Conservation (phyloP, 2,329 filamentous ascomycete genomes). For the Arthroderma uncinatum region DNA sequence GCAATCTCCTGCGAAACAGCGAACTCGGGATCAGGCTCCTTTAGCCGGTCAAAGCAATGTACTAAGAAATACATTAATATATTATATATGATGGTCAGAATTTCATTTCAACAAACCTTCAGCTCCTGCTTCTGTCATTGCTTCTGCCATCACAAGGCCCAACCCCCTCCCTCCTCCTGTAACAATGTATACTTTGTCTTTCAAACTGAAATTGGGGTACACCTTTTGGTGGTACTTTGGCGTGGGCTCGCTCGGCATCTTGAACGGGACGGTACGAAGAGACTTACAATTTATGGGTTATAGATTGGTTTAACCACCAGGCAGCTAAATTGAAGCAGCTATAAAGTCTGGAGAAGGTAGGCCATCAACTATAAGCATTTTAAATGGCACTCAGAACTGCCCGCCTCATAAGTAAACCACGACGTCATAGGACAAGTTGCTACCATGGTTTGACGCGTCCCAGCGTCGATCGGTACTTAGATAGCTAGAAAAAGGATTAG, state of each 20-base stretch:
- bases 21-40: constrained; percentile 37
- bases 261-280: not conserved
- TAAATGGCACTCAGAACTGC: not conserved
- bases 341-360: not conserved
- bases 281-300: not conserved
- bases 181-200: constrained; percentile 32
- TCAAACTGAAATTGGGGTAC: constrained; percentile 39
- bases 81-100: not conserved
- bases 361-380: not conserved
- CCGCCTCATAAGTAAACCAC: not conserved
- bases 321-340: not conserved
- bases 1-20: constrained; percentile 21
- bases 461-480: too few species aligned
- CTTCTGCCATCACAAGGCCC: constrained; percentile 37
- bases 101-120: constrained; percentile 25
- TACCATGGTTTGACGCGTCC: not conserved
- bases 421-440: not conserved
- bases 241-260: constrained; percentile 5
- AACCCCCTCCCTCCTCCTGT: constrained; percentile 37
- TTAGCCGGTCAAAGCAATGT: constrained; percentile 38
- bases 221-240: constrained; percentile 11
- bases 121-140: constrained; percentile 38
- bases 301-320: not conserved
- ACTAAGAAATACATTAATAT: constrained; percentile 23
- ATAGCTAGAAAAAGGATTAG: too few species aligned